Base-by-base conservation (phyloP, 1,139 yeast species). In the Taphrina betulina region DNA sequence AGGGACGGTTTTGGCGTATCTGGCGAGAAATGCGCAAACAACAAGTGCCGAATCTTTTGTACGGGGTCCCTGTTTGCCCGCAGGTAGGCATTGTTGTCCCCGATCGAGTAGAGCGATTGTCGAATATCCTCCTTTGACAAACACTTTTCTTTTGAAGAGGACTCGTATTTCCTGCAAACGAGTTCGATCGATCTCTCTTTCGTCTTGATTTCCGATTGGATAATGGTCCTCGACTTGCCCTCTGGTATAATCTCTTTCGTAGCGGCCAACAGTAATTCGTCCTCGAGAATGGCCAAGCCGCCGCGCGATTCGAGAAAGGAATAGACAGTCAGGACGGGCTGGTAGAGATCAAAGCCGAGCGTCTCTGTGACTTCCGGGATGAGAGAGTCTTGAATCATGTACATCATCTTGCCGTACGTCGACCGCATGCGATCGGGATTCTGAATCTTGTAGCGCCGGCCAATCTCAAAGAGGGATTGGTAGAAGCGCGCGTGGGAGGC, bases 381-480 rank as follows among this genome's bases (percentile, higher is more conserved):
- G 54, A 85, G 71, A 1, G 90, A 83, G 66, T 83, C 92, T 89
- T 84, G 84, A 43, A 84, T 80, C 84, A 83, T 84, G 67, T 83
- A 83, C 72, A 85, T 81, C 58, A 84, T 71, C 65, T 83, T 83
- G 41, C 92, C 92, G 66, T 80, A 84, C 1, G 81, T 80, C 63
- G 81, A 84, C 58, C 88, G 75, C 85, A 84, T 81, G 63, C 79
- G 75, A 63, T 83, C 88, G 0, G 92, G 92, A 65, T 83, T 83
- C 88, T 83, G 81, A 62, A 84, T 80, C 66, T 83, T 83, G 69
- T 83, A 83, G 52, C 92, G 74, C 63, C 92, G 75, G 23, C 92
- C 92, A 60, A 83, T 78, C 68, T 83, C 92, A 67, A 83, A 83
- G 14, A 83, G 72, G 38, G 68, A 70, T 64, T 83, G 75, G 66